phyloP scores from a whole-genome alignment of 2,329 filamentous ascomycete genomes.

The Helotiales sp. region DNA sequence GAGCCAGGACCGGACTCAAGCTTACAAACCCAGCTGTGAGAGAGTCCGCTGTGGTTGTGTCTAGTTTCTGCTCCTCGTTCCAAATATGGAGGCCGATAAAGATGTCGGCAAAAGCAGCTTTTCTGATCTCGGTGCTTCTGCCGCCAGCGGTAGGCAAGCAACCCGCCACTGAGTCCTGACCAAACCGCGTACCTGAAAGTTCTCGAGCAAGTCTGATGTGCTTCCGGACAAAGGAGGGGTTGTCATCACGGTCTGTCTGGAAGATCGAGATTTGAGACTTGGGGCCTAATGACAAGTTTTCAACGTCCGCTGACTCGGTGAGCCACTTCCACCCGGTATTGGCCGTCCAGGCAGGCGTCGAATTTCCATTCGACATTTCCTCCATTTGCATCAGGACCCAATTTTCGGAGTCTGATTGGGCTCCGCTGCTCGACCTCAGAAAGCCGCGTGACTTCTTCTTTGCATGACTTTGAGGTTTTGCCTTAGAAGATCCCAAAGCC shows the following conservation, averaged over 20 bases:
- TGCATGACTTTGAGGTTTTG: conserved; percentile 36
- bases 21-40: conserved; percentile 45
- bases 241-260: conserved; percentile 43
- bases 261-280: conserved; percentile 20
- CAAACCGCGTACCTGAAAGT: conserved; percentile 63
- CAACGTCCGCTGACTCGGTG: conserved; percentile 50
- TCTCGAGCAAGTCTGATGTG: conserved; percentile 61
- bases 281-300: conserved; percentile 27
- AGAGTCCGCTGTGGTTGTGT: conserved; percentile 55
- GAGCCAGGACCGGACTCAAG: conserved; percentile 74
- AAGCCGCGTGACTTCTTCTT: conserved; percentile 39
- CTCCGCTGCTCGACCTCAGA: conserved; percentile 50
- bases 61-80: conserved; percentile 86
- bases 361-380: conserved; percentile 37
- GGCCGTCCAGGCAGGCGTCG: conserved; percentile 57
- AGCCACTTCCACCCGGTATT: conserved; percentile 72
- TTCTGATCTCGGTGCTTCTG: conserved; percentile 55
- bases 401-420: conserved; percentile 37
- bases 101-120: conserved; percentile 63
- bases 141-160: conserved; percentile 63
- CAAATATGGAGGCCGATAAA: conserved; percentile 80
- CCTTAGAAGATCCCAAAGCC: conserved; percentile 48
- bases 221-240: conserved; percentile 50
- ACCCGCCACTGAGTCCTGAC: conserved; percentile 55
- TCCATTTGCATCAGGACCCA: conserved; percentile 49